phyloP scores from a whole-genome alignment of 2,329 filamentous ascomycete genomes.

The Nothomitra cinnamomea region DNA sequence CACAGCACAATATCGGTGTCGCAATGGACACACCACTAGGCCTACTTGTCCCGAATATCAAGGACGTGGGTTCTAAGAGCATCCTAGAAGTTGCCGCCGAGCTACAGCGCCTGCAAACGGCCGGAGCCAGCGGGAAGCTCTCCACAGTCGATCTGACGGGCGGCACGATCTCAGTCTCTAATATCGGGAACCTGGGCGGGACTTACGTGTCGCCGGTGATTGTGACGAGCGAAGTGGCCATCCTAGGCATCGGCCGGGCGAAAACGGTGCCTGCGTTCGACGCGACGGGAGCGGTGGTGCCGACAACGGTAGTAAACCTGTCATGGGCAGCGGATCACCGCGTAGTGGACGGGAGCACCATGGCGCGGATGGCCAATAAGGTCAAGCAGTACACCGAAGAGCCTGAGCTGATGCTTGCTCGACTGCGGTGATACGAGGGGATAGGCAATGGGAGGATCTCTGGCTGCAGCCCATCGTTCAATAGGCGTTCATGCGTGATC shows the following conservation, averaged over 20 bases:
- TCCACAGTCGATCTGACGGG: constrained; percentile 58
- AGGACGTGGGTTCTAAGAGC: constrained; percentile 60
- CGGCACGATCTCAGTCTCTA: constrained; percentile 88
- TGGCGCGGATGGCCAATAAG: constrained; percentile 75
- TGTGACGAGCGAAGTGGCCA: constrained; percentile 78
- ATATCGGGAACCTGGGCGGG: constrained; percentile 89
- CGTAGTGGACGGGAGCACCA: constrained; percentile 85
- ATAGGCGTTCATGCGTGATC: too few relatives aligned
- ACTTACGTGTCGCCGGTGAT: constrained; percentile 85
- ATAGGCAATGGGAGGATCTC: not conserved
- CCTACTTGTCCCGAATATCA: constrained; percentile 81
- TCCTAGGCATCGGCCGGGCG: constrained; percentile 73
- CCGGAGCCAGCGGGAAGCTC: constrained; percentile 61
- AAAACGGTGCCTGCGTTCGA: constrained; percentile 66
- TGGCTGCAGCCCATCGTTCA: not conserved
- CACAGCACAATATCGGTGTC: constrained; percentile 84
- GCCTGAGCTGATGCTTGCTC: constrained; percentile 73
- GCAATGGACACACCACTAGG: constrained; percentile 88
- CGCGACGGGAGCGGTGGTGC: constrained; percentile 34
- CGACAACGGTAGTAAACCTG: constrained; percentile 70
- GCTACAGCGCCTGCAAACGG: constrained; percentile 52
- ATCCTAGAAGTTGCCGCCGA: constrained; percentile 65
- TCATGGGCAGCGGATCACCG: constrained; percentile 96
- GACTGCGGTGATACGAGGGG: constrained; percentile 28
- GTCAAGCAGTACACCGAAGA: constrained; percentile 66